These are phyloP conservation scores for Dryas alaskensis DNA, from an alignment of 306 rosid species.

Conservation along the genomic window DNA sequence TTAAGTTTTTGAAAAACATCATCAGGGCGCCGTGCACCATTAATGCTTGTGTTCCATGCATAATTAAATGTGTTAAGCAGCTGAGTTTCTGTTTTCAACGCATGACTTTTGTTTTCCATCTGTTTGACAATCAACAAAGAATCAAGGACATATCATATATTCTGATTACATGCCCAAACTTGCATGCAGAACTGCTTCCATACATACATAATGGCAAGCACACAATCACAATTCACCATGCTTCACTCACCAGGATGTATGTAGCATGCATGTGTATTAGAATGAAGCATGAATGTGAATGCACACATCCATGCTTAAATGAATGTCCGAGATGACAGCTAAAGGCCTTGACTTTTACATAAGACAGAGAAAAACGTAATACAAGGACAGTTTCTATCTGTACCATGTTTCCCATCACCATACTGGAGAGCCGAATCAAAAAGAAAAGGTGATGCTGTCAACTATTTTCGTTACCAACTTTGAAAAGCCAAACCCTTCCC, in stretches of 20 bases:
- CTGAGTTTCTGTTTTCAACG: slow-evolving; percentile 52
- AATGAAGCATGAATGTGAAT: not conserved
- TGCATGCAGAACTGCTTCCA: not conserved
- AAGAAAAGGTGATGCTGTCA: not conserved
- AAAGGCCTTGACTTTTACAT: not conserved
- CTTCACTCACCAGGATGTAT: not conserved
- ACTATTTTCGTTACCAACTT: not conserved
- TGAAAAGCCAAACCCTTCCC: not conserved
- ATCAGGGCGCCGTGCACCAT: slow-evolving; percentile 55
- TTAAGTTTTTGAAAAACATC: slow-evolving; percentile 60
- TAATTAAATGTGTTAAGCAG: slow-evolving; percentile 76
- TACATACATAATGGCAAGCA: not conserved
- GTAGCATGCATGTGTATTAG: not conserved
- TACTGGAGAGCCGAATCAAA: no score
- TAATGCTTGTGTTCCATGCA: slow-evolving; percentile 70
- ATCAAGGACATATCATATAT: not conserved
- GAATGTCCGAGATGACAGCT: not conserved
- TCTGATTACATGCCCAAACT: slow-evolving; percentile 8
- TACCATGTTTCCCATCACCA: no score
- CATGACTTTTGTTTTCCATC: slow-evolving; percentile 69
- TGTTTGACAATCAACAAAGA: slow-evolving; percentile 37
- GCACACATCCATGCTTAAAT: not conserved
- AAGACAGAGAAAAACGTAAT: not conserved
- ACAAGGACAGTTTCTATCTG: not conserved
- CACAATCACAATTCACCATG: not conserved